Percentiles rank a stretch among this genome's conserved stretches.
Evolutionary conservation across 75 land plant species (phyloP).

Genomic region (Pseudotsuga menziesii): DNA sequence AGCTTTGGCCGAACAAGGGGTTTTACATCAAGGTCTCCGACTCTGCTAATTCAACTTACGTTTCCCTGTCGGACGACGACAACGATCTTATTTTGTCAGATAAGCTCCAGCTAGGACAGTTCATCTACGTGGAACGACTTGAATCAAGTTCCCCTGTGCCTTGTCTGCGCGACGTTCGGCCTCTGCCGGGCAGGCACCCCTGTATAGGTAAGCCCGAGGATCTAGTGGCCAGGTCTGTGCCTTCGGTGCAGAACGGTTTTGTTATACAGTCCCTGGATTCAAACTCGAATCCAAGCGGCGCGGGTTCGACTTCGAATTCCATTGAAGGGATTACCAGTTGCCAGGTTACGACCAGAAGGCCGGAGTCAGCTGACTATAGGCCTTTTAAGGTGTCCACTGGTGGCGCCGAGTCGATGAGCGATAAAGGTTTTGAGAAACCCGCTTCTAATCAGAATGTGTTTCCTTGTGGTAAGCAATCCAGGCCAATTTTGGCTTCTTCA

Average conservation of each 20-base stretch:
- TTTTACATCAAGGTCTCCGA: constrained; percentile 93
- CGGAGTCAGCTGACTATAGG: background rate
- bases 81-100: constrained; percentile 68
- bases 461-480: no score
- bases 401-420: background rate
- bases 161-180: constrained; percentile 51
- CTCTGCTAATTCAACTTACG: constrained; percentile 84
- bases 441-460: background rate
- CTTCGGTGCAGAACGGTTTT: constrained; percentile 23
- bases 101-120: constrained; percentile 87
- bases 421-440: background rate
- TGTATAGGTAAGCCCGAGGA: constrained; percentile 70
- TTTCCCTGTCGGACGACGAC: constrained; percentile 70
- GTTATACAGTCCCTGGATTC: constrained; percentile 30
- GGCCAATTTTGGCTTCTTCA: background rate
- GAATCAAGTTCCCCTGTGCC: constrained; percentile 51
- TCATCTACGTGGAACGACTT: constrained; percentile 72
- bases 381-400: background rate
- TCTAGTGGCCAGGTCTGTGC: constrained; percentile 33
- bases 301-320: constrained; percentile 6
- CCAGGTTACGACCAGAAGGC: background rate
- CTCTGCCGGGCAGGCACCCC: constrained; percentile 66
- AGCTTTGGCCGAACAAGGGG: constrained; percentile 74
- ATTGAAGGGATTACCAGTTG: constrained; percentile 10
- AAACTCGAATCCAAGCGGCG: constrained; percentile 1